A percentile compares a stretch with the other conserved stretches of the same genome.
Conservation (phyloP, 257 asterid species). For the Przewalskia tangutica region DNA sequence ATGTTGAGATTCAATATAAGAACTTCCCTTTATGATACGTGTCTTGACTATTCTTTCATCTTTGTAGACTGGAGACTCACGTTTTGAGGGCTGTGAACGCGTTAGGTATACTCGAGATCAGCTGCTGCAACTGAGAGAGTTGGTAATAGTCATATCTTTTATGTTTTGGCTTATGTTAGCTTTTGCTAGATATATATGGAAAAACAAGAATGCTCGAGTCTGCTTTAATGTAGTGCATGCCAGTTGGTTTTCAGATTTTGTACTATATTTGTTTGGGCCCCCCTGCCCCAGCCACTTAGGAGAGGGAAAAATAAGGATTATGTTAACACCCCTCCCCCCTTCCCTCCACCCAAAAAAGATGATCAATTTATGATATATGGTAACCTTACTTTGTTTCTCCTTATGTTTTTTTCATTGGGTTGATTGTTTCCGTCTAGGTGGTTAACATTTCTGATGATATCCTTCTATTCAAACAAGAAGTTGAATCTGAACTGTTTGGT, state of each 20-base stretch:
- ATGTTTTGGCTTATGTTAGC: background rate
- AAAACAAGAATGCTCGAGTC: background rate
- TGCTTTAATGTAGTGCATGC: background rate
- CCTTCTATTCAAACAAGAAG: conserved; percentile 55
- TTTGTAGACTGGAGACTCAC: conserved; percentile 62
- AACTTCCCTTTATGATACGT: background rate
- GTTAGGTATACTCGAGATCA: conserved; percentile 56
- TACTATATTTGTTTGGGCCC: no score
- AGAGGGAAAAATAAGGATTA: background rate
- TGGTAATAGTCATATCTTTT: conserved; percentile 33
- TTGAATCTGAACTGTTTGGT: conserved; percentile 76
- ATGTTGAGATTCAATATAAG: no score
- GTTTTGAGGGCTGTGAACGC: conserved; percentile 59
- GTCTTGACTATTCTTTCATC: background rate
- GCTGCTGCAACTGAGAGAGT: conserved; percentile 59
- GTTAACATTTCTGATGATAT: conserved; percentile 50
- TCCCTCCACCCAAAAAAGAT: no score
- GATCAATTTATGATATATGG: background rate
- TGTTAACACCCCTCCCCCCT: no score
- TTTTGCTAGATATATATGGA: background rate
- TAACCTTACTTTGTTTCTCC: background rate
- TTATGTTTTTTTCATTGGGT: background rate
- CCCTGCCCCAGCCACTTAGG: background rate
- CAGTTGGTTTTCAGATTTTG: background rate
- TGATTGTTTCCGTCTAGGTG: conserved; percentile 35